Percentiles rank a stretch among this genome's conserved stretches.
Evolutionary conservation across 2,329 filamentous ascomycete genomes (phyloP).

Genomic region (Aureobasidium sp.): DNA sequence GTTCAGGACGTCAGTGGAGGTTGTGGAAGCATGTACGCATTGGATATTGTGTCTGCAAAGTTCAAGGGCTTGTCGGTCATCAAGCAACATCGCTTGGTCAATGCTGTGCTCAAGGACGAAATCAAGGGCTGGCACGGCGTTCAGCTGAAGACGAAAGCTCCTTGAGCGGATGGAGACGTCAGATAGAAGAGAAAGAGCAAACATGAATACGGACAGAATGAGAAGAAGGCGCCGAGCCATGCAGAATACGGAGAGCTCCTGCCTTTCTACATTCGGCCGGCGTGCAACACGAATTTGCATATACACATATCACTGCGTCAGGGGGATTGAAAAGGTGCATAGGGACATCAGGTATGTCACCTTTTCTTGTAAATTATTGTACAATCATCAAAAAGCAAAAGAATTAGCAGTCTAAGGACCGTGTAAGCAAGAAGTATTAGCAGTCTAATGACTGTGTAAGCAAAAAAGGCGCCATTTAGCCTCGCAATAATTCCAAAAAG

Average conservation of each 20-base stretch:
- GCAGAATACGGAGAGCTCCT: background rate
- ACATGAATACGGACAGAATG: too few species aligned
- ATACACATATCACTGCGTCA: background rate
- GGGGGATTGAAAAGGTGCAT: background rate
- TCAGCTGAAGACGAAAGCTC: slow-evolving; percentile 76
- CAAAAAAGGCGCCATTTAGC: too few species aligned
- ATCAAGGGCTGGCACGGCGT: slow-evolving; percentile 87
- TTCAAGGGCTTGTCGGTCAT: slow-evolving; percentile 79
- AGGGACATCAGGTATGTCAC: slow-evolving; percentile 5
- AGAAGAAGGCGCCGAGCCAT: background rate
- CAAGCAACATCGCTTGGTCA: slow-evolving; percentile 87
- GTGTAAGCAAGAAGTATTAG: too few species aligned
- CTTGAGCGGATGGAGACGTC: slow-evolving; percentile 27
- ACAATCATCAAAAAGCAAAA: background rate
- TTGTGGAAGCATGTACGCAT: slow-evolving; percentile 89
- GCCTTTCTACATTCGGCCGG: background rate
- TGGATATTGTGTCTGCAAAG: slow-evolving; percentile 76
- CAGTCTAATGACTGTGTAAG: too few species aligned
- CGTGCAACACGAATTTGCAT: background rate
- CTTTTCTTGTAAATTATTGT: slow-evolving; percentile 2
- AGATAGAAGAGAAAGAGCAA: background rate
- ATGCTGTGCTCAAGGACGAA: slow-evolving; percentile 75
- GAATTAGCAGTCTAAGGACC: too few species aligned
- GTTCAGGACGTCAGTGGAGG: slow-evolving; percentile 87
- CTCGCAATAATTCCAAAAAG: too few species aligned